Evolutionary conservation across 176 grass and related monocot genomes (phyloP).

Genomic region (Cenchrus purpureus): DNA sequence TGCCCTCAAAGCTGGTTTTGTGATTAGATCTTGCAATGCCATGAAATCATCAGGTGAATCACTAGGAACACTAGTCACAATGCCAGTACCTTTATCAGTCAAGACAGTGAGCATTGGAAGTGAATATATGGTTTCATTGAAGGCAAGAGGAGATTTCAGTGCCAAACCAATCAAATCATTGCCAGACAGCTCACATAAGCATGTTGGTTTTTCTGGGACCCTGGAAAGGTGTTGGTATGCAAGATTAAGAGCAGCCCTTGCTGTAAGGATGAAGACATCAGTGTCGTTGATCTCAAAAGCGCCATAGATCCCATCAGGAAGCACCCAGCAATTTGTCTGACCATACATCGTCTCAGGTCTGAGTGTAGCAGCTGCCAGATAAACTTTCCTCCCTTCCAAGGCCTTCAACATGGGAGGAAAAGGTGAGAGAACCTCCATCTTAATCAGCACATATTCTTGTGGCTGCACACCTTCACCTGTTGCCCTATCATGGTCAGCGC

Average conservation of each 20-base stretch:
- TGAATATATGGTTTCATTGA: conserved; percentile 68
- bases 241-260: conserved; percentile 67
- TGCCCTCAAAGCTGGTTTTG: conserved; percentile 57
- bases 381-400: no score
- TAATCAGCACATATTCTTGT: no score
- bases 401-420: no score
- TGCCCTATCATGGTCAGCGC: no score
- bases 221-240: conserved; percentile 69
- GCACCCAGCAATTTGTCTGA: conserved; percentile 67
- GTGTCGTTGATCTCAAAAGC: conserved; percentile 79
- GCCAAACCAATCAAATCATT: conserved; percentile 71
- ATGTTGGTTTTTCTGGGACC: conserved; percentile 60
- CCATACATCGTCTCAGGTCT: no score
- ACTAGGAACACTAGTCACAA: conserved; percentile 68
- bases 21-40: conserved; percentile 59
- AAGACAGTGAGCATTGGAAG: conserved; percentile 77
- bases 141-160: conserved; percentile 69
- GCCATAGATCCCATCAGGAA: conserved; percentile 71
- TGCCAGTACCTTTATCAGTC: conserved; percentile 65
- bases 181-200: conserved; percentile 60
- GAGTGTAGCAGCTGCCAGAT: no score
- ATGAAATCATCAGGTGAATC: conserved; percentile 82
- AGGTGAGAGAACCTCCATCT: no score
- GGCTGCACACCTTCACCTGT: no score
- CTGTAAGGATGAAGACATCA: conserved; percentile 67